Percentiles rank a stretch among this genome's conserved stretches.
Evolutionary conservation across 805 yeast species (phyloP).

Genomic region (Metahyphopichia silvanorum): DNA sequence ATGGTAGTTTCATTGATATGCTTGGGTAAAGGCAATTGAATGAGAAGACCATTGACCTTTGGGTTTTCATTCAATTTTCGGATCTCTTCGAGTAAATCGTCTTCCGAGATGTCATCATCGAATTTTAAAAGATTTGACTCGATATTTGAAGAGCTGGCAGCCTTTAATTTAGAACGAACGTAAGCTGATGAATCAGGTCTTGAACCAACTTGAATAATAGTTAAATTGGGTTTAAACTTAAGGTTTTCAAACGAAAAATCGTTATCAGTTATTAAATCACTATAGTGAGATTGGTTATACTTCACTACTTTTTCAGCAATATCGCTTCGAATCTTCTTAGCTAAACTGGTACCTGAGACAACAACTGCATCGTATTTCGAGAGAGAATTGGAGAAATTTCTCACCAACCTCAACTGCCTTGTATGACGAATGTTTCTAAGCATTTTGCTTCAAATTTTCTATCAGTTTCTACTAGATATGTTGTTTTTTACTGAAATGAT

Average conservation of each 20-base stretch:
- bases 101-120: conserved; percentile 59
- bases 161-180: conserved; percentile 87
- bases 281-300: conserved; percentile 29
- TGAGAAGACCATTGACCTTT: conserved; percentile 77
- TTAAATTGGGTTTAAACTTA: conserved; percentile 67
- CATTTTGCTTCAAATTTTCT: no score
- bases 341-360: conserved; percentile 42
- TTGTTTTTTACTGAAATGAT: no score
- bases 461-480: no score
- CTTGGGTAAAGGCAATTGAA: conserved; percentile 86
- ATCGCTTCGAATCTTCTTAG: conserved; percentile 30
- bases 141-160: conserved; percentile 81
- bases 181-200: conserved; percentile 91
- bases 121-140: conserved; percentile 63
- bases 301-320: conserved; percentile 40
- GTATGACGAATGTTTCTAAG: no score
- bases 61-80: conserved; percentile 68
- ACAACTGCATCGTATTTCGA: conserved; percentile 27
- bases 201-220: conserved; percentile 85
- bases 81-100: conserved; percentile 56
- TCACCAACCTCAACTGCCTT: not conserved
- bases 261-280: conserved; percentile 11
- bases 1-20: conserved; percentile 74
- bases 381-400: conserved; percentile 2
- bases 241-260: conserved; percentile 24